Evolutionary conservation across 495 filamentous ascomycete genomes (phyloP), one percentile per base, ranked within the genome.

Genomic region (Neurospora sp.): DNA sequence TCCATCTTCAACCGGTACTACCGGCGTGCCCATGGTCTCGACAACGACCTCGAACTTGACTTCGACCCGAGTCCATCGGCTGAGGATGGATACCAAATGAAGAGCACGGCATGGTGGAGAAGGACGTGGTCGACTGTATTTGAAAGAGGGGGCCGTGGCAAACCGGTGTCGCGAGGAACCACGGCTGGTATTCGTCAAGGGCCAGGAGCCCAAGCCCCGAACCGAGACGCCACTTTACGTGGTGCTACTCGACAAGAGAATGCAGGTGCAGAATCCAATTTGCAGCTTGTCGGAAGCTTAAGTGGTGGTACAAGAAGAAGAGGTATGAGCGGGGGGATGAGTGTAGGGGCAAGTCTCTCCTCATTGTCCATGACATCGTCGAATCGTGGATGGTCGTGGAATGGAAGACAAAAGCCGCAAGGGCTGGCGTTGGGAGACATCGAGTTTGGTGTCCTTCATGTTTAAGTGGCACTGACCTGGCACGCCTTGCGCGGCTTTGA

Each of bases 1-100:
- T 45, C 8, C 48, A 11, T 74, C 31, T 74, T 71, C 42, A 74
- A 74, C 28, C 54, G 28, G 54, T 34, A 62, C 28, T 62, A 62
- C 2, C 54, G 54, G 15, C 54, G 54, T 34, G 54, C 54, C 1
- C 54, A 62, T 62, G 54, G 54, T 19, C 54, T 62, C 15, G 54
- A 62, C 15, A 34, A 62, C 54, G 54, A 34, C 54, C 28, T 54
- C 45, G 45, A 54, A 2, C 10, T 62, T 34, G 28, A 62, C 28
- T 19, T 62, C 2, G 54, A 62, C 15, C 28, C 15, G 4, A 19
- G 54, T 3, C 7, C 54, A 19, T 59, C 48, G 54, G 54, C 4
- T 9, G 54, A 34, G 54, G 15, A 17, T 31, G 11, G 2, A 7
- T 59, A 59, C 13, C 48, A 59, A 31, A 59, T 15, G 48, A 59